Evolutionary conservation across 257 asterid species (phyloP), one percentile per base, ranked within the genome.

Genomic region (Linaria vulgaris): DNA sequence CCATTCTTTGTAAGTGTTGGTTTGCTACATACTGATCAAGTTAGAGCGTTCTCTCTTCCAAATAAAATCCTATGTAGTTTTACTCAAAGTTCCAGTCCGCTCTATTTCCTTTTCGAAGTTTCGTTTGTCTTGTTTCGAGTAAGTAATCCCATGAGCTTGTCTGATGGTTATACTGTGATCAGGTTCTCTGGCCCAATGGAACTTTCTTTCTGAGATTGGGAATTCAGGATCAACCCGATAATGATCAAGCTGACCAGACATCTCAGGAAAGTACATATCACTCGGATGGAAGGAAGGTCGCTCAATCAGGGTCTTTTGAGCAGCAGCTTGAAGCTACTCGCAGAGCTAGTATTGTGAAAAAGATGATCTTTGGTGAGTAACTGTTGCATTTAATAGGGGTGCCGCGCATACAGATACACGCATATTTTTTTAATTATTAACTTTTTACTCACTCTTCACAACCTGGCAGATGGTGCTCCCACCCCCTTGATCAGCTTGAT

Each of bases 271-370:
- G 64, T 59, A 59, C 58, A 31, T 46, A 66, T 54, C 78, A 68
- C 59, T 52, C 66, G 55, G 63, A 66, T 9, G 81, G 81, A 72
- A 76, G 48, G 68, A 69, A n/a, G n/a, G n/a, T 19, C 46, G 22
- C 76, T 50, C 80, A 70, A 66, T 72, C 80, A 48, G 85, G 84
- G 38, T 82, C 90, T 63, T 90, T 90, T 16, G 95, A 85, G 82
- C 87, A 80, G 67, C 96, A 88, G 80, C 95, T 88, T 38, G 97
- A 90, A 84, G 96, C 97, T 49, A 80, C 89, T 54, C 97, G 97
- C 56, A 78, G 86, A 71, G 97, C 97, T 51, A 85, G 86, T 76
- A 86, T 83, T 63, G 85, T 90, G 64, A 88, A 85, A 79, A 90
- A 85, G 77, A 59, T 90, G 69, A 82, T 90, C 69, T 82, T 76